Percentiles rank a stretch among this genome's conserved stretches.
These are phyloP conservation scores for Ceratobasidium sp. DNA, from an alignment of 1,284 basidiomycete species.

Conservation along the genomic window DNA sequence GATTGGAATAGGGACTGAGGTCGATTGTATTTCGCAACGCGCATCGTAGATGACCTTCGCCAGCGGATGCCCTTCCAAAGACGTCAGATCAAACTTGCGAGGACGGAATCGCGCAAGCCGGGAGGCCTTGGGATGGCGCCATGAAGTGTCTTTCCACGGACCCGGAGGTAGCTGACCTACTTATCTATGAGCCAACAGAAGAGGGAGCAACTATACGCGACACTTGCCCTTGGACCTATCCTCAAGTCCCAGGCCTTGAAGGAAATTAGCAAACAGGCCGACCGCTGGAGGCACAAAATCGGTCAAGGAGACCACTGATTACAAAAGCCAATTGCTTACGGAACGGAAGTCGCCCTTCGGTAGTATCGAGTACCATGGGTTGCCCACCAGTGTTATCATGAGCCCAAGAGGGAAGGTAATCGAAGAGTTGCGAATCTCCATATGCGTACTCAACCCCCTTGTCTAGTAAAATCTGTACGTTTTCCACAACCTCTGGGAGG, in stretches of 20 bases:
- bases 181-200: no score
- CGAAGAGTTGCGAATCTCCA: conserved; percentile 3
- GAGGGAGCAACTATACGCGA: no score
- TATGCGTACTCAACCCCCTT: conserved; percentile 10
- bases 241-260: no score
- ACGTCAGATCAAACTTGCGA: conserved; percentile 8
- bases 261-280: no score
- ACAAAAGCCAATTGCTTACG: no score
- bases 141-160: conserved; percentile 1
- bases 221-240: no score
- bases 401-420: conserved; percentile 40
- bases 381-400: not conserved
- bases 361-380: no score
- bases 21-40: conserved; percentile 32
- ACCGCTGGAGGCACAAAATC: no score
- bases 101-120: conserved; percentile 1
- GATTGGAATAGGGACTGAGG: not conserved
- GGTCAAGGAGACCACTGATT: conserved; percentile 3
- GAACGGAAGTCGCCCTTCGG: no score
- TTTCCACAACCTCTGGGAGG: conserved; percentile 23
- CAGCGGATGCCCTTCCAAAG: not conserved
- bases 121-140: not conserved
- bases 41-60: conserved; percentile 28
- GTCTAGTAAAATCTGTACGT: not conserved
- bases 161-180: not conserved